phyloP scores from a whole-genome alignment of 2,329 filamentous ascomycete genomes.

The Fusarium albidum region DNA sequence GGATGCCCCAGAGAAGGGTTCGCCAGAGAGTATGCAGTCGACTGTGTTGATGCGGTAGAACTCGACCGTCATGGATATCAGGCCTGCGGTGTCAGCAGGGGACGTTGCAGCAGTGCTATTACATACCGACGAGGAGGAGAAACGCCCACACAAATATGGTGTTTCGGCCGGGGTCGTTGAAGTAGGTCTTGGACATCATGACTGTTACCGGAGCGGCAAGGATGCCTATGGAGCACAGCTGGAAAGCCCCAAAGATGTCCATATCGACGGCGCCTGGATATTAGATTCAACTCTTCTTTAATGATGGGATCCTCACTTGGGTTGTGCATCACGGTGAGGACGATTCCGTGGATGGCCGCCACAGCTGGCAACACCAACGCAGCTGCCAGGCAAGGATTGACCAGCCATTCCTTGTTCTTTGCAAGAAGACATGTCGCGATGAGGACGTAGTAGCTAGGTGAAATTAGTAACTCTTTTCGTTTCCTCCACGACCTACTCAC shows the following conservation, averaged over 20 bases:
- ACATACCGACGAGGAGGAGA: constrained; percentile 65
- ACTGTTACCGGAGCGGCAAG: constrained; percentile 70
- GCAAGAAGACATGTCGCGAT: constrained; percentile 70
- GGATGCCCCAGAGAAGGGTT: constrained; percentile 42
- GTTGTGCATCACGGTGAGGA: constrained; percentile 66
- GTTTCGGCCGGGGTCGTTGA: constrained; percentile 68
- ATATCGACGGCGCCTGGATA: constrained; percentile 67
- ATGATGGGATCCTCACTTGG: constrained; percentile 55
- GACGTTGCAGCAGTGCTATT: accelerated
- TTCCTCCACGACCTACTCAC: constrained; percentile 47
- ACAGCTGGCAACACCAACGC: constrained; percentile 70
- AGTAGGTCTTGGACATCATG: constrained; percentile 69
- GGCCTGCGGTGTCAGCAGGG: constrained; percentile 47
- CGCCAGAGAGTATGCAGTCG: constrained; percentile 51
- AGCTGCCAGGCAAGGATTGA: constrained; percentile 69
- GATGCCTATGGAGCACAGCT: constrained; percentile 72
- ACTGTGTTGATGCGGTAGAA: constrained; percentile 64
- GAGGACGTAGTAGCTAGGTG: constrained; percentile 67
- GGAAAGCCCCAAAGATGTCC: constrained; percentile 74
- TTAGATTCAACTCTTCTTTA: accelerated
- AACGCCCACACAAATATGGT: constrained; percentile 73
- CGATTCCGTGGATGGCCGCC: constrained; percentile 69
- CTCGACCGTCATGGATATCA: constrained; percentile 69
- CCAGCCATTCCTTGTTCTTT: constrained; percentile 68
- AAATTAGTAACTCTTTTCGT: background rate